These are phyloP conservation scores for Rhododendron molle DNA, from an alignment of 148 eudicot species.

Conservation along the genomic window DNA sequence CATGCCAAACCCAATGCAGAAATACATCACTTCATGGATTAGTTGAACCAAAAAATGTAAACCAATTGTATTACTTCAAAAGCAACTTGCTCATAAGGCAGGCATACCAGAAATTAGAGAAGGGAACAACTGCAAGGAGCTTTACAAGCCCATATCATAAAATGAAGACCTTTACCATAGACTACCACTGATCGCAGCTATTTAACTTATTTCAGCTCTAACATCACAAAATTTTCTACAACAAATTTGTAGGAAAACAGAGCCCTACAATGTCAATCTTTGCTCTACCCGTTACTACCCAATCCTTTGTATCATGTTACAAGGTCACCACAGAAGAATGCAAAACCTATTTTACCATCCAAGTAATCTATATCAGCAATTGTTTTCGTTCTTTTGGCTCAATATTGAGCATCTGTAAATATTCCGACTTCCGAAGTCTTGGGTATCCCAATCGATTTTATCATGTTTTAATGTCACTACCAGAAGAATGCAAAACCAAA, in stretches of 20 bases:
- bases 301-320: no score
- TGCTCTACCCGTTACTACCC: background rate
- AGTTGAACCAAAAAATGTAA: no score
- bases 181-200: background rate
- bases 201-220: background rate
- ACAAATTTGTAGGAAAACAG: background rate
- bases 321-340: background rate
- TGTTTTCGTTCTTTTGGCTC: background rate
- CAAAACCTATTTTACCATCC: background rate
- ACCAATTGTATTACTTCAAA: background rate
- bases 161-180: background rate
- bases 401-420: slow-evolving; percentile 7
- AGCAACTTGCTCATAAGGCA: background rate
- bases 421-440: background rate
- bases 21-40: no score
- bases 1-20: background rate
- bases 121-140: background rate
- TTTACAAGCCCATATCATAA: background rate
- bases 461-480: background rate
- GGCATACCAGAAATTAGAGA: background rate
- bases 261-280: background rate
- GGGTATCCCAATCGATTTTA: background rate
- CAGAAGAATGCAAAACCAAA: background rate
- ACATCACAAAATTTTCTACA: background rate
- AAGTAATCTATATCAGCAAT: background rate